Evolutionary conservation across 1,284 basidiomycete genomes (phyloP).

Genomic region (Baeospora myosura): DNA sequence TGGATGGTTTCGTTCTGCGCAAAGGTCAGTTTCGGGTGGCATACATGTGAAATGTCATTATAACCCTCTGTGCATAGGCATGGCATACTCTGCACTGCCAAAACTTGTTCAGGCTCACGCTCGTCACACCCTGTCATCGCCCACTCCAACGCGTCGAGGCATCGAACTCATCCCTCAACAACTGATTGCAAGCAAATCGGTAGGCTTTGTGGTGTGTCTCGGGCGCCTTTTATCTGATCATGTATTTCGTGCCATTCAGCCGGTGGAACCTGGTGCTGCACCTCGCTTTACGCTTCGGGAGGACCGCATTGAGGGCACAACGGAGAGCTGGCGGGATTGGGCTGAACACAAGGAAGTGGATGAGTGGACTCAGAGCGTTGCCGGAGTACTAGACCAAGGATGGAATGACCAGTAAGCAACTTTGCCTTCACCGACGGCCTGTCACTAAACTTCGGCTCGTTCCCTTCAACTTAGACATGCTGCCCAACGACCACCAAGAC

Average conservation of each 20-base stretch:
- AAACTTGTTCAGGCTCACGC: slow-evolving; percentile 72
- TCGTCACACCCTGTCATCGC: slow-evolving; percentile 50
- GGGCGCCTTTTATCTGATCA: slow-evolving; percentile 1
- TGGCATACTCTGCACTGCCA: slow-evolving; percentile 66
- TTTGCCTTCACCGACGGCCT: background rate
- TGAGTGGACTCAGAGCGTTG: slow-evolving; percentile 88
- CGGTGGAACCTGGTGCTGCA: slow-evolving; percentile 49
- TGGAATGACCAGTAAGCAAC: slow-evolving; percentile 79
- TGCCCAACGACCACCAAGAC: slow-evolving; percentile 45
- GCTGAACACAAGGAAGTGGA: slow-evolving; percentile 84
- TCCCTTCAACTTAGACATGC: slow-evolving; percentile 34
- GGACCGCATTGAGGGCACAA: slow-evolving; percentile 68
- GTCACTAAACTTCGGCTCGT: too few species aligned
- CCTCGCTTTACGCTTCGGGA: slow-evolving; percentile 67
- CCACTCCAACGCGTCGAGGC: slow-evolving; percentile 40
- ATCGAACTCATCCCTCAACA: slow-evolving; percentile 78
- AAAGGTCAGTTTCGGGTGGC: slow-evolving; percentile 57
- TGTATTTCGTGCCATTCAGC: slow-evolving; percentile 32
- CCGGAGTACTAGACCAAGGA: slow-evolving; percentile 75
- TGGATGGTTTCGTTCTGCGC: slow-evolving; percentile 95
- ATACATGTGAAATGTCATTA: background rate
- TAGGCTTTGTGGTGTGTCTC: slow-evolving; percentile 21
- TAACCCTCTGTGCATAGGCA: slow-evolving; percentile 43
- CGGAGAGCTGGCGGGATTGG: slow-evolving; percentile 76
- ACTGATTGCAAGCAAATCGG: slow-evolving; percentile 76